Evolutionary conservation across 2,329 filamentous ascomycete species (phyloP).

Genomic region (Sphaerostilbella broomeana): DNA sequence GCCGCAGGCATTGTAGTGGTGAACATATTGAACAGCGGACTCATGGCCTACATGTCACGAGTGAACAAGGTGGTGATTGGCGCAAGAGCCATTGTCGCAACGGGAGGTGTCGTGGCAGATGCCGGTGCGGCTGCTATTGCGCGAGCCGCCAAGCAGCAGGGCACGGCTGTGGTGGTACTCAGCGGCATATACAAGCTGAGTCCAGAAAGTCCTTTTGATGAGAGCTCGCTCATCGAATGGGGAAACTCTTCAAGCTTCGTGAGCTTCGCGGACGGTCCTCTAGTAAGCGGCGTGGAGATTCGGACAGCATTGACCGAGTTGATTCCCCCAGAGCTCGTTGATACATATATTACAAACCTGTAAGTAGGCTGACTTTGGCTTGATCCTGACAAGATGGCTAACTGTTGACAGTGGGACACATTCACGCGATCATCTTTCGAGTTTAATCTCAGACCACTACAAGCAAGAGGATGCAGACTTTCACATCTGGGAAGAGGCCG

Average conservation of each 20-base stretch:
- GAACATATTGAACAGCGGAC: conserved; percentile 73
- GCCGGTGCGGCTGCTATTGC: conserved; percentile 80
- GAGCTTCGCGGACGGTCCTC: conserved; percentile 68
- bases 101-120: conserved; percentile 78
- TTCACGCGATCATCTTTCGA: conserved; percentile 65
- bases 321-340: conserved; percentile 67
- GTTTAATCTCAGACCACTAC: conserved; percentile 70
- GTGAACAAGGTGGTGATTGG: conserved; percentile 93
- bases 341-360: conserved; percentile 78
- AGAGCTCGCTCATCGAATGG: conserved; percentile 77
- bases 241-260: conserved; percentile 73
- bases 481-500: conserved; percentile 37
- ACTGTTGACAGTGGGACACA: conserved; percentile 49
- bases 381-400: background rate
- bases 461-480: conserved; percentile 64
- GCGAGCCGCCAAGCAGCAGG: conserved; percentile 73
- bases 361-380: conserved; percentile 27
- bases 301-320: conserved; percentile 78
- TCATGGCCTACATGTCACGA: conserved; percentile 90
- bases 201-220: conserved; percentile 79
- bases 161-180: conserved; percentile 80
- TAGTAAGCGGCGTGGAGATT: conserved; percentile 72
- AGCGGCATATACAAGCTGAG: conserved; percentile 91
- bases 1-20: conserved; percentile 76
- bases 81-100: conserved; percentile 79